phyloP scores from a whole-genome alignment of 1,139 yeast genomes.

The Eremothecium sinecaudum region DNA sequence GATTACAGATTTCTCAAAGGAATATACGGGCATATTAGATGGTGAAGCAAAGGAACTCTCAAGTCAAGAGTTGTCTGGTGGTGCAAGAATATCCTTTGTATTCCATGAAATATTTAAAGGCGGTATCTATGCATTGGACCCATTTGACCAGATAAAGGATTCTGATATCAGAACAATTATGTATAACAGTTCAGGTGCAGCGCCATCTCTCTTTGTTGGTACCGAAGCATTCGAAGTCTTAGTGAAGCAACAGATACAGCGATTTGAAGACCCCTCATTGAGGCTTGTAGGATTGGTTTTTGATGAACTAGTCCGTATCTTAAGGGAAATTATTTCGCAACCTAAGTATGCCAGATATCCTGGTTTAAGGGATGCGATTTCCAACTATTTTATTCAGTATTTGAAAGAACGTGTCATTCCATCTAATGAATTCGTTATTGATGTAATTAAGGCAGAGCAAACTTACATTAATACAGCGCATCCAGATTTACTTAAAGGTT shows the following conservation, averaged over 20 bases:
- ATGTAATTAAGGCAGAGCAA: constrained; percentile 76
- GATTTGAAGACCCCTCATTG: constrained; percentile 90
- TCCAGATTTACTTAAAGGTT: constrained; percentile 90
- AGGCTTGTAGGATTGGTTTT: constrained; percentile 85
- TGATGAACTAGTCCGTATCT: constrained; percentile 86
- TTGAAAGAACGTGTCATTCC: constrained; percentile 75
- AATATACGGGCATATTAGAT: constrained; percentile 81
- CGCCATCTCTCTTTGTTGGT: constrained; percentile 96
- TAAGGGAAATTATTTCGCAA: constrained; percentile 74
- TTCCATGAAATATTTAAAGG: constrained; percentile 93
- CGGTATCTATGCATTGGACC: constrained; percentile 88
- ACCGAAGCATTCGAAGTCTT: constrained; percentile 95
- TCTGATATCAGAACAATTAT: constrained; percentile 94
- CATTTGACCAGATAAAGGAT: constrained; percentile 94
- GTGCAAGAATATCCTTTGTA: constrained; percentile 96
- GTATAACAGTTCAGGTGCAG: constrained; percentile 94
- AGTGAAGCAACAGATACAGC: constrained; percentile 86
- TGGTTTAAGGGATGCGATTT: constrained; percentile 73
- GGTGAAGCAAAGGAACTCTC: constrained; percentile 91
- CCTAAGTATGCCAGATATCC: constrained; percentile 87
- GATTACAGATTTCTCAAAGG: constrained; percentile 88
- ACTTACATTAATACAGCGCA: constrained; percentile 96
- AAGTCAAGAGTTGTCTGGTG: constrained; percentile 81
- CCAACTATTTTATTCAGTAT: constrained; percentile 69
- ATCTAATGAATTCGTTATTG: constrained; percentile 75